These are phyloP conservation scores for Fraxinus velutina DNA, from an alignment of 305 asterid species.

Conservation along the genomic window DNA sequence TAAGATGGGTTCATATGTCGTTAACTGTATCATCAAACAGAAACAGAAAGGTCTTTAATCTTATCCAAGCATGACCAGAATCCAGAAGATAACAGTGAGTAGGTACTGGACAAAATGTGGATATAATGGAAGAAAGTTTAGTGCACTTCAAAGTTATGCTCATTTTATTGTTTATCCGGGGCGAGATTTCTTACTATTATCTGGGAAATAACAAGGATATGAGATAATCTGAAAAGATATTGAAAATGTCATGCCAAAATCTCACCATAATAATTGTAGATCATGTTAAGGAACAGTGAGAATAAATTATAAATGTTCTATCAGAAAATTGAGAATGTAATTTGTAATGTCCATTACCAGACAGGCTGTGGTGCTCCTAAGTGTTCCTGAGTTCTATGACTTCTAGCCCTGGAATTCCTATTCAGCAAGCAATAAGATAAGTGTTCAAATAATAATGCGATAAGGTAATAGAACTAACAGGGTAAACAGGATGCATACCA, in stretches of 20 bases:
- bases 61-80: neutral
- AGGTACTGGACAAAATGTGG: neutral
- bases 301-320: neutral
- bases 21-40: neutral
- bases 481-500: neutral
- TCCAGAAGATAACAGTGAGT: neutral
- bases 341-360: neutral
- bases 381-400: neutral
- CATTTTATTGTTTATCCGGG: neutral
- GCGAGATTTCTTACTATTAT: neutral
- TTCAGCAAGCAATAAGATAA: neutral
- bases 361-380: neutral
- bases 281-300: neutral
- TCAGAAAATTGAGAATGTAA: neutral
- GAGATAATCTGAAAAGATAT: neutral
- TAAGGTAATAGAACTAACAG: neutral
- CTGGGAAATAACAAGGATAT: neutral
- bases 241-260: neutral
- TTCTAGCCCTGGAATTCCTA: neutral
- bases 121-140: slow-evolving; percentile 1
- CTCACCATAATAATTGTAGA: neutral
- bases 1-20: neutral
- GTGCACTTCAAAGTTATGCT: neutral
- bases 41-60: neutral
- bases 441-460: neutral